phyloP scores from a whole-genome alignment of 2,329 filamentous ascomycete genomes.

The Rhinocladiella mackenziei region DNA sequence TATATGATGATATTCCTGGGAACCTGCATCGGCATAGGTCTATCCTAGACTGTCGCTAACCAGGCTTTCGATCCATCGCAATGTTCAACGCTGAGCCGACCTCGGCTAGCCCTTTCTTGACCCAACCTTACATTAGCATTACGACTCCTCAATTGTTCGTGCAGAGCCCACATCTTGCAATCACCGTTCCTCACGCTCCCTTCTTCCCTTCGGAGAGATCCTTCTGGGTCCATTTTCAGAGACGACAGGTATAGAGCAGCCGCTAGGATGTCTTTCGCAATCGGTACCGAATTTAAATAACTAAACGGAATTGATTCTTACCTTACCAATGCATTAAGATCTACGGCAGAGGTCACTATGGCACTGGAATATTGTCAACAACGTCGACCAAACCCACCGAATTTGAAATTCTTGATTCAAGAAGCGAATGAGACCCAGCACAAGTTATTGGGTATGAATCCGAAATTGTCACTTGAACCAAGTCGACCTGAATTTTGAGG shows the following conservation, averaged over 20 bases:
- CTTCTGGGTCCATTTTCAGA: slow-evolving; percentile 1
- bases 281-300: slow-evolving; percentile 9
- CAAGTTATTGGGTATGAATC: slow-evolving; percentile 3
- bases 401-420: slow-evolving; percentile 4
- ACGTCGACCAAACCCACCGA: slow-evolving; percentile 4
- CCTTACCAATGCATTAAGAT: slow-evolving; percentile 3
- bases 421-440: slow-evolving; percentile 15
- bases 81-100: too few relatives aligned
- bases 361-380: slow-evolving; percentile 15
- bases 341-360: slow-evolving; percentile 10
- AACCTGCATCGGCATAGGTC: too few relatives aligned
- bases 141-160: too few relatives aligned
- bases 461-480: background rate
- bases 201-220: slow-evolving; percentile 11
- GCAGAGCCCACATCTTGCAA: too few relatives aligned
- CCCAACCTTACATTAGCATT: too few relatives aligned
- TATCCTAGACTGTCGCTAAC: too few relatives aligned
- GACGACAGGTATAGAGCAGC: slow-evolving; percentile 5
- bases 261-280: slow-evolving; percentile 5
- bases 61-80: too few relatives aligned
- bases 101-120: too few relatives aligned
- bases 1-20: too few relatives aligned
- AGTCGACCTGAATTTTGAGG: background rate
- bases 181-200: slow-evolving; percentile 4
- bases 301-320: slow-evolving; percentile 3